Percentiles rank a stretch among this genome's conserved stretches.
Conservation (phyloP, 768 basidiomycete genomes). For the Boletus rubroflammeus region DNA sequence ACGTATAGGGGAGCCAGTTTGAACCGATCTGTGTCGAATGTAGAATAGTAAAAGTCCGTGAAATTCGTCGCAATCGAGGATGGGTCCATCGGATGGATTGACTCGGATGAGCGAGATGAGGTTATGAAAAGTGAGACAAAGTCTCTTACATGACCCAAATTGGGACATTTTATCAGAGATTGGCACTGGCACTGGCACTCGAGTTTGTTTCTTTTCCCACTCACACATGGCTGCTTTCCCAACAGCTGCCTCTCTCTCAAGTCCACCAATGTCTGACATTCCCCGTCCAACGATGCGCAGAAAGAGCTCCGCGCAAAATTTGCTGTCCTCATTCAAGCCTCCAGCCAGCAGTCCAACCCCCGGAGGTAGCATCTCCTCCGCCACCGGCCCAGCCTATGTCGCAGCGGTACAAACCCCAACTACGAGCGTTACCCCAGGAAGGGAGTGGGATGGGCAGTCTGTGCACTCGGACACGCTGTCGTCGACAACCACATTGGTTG, state of each 20-base stretch:
- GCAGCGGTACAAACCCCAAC: conserved; percentile 34
- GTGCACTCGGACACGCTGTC: conserved; percentile 46
- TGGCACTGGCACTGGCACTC: too few relatives aligned
- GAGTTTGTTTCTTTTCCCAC: conserved; percentile 4
- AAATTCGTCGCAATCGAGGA: conserved; percentile 75
- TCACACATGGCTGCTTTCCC: conserved; percentile 21
- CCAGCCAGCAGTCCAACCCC: conserved; percentile 24
- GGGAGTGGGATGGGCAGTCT: conserved; percentile 77
- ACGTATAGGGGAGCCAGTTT: conserved; percentile 73
- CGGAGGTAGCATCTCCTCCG: conserved; percentile 33
- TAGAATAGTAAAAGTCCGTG: conserved; percentile 75
- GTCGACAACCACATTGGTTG: conserved; percentile 39
- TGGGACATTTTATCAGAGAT: conserved; percentile 11
- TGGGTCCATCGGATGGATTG: conserved; percentile 63
- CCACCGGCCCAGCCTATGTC: conserved; percentile 39
- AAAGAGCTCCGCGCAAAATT: conserved; percentile 83
- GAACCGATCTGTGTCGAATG: conserved; percentile 65
- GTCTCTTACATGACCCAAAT: conserved; percentile 12
- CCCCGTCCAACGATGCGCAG: conserved; percentile 68
- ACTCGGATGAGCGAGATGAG: conserved; percentile 7
- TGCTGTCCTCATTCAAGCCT: conserved; percentile 68
- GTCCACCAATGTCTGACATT: conserved; percentile 28
- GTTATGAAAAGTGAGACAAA: neutral
- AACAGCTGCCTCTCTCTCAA: conserved; percentile 16
- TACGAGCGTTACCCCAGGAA: conserved; percentile 37